Evolutionary conservation across 192 early-diverging fungal genomes (phyloP), one percentile per base, ranked within the genome.

Genomic region (Coemansia sp.): DNA sequence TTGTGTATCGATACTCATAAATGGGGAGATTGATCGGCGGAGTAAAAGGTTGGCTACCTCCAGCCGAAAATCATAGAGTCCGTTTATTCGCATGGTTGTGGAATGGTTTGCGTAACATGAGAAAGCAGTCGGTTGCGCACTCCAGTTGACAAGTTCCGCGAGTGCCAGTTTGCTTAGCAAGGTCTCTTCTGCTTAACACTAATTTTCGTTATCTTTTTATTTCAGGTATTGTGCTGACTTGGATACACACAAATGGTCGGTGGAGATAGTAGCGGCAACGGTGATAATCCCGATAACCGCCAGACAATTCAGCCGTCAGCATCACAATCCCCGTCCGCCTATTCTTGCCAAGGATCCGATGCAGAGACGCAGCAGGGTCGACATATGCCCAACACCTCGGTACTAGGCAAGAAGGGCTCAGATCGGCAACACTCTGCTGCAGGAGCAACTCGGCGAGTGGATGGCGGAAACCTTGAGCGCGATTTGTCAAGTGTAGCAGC

Each of bases 401-500:
- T 57, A 13, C 29, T 31, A 31, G 53, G 29, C 10, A 15, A 31
- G 53, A 27, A 31, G 3, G 15, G 53, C 12, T n/a, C 53, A 29
- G 27, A 57, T 15, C 29, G 12, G 53, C 27, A 29, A 57, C 29
- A 10, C 22, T 15, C 27, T 31, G 53, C 22, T 5, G 12, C 53
- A 31, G 29, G 53, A 29, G 11, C 53, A 13, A 29, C 11, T 57
- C 53, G 27, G 12, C 53, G 29, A 1, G 22, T 31, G 10, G 29
- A 16, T 40, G 61, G 16, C 20, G 61, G 34, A 2, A 16, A 18
- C 24, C 40, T 64, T 16, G 43, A 46, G 43, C 64, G 47, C 18
- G 64, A 66, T 50, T n/a, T 52, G 46, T 52, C 64, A 33, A 46
- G 64, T 1, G 29, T 66, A 33, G 64, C 64, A 18, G 16, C 49